These are phyloP conservation scores for Fusarium sp. DNA, from an alignment of 2,329 filamentous ascomycete genomes.

Conservation along the genomic window DNA sequence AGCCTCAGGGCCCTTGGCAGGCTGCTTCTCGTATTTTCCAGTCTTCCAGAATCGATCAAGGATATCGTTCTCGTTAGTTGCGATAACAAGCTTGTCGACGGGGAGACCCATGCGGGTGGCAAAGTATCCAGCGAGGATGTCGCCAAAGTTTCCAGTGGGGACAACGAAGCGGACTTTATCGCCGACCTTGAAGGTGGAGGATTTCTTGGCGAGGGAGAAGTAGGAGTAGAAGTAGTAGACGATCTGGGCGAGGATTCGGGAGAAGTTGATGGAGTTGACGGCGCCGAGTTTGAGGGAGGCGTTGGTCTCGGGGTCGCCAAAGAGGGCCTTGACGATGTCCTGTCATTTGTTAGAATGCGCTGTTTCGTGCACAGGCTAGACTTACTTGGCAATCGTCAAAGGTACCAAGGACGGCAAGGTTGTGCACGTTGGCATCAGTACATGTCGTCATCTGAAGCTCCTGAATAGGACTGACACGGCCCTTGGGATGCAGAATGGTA, in stretches of 20 bases:
- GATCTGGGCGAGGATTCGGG: constrained; percentile 94
- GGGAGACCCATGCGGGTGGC: constrained; percentile 91
- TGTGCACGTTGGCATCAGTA: constrained; percentile 91
- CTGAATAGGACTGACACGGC: constrained; percentile 90
- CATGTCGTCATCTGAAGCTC: constrained; percentile 98
- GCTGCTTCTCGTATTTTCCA: constrained; percentile 88
- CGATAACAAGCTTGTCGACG: constrained; percentile 87
- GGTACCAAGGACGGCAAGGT: constrained; percentile 87
- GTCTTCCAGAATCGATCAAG: constrained; percentile 95
- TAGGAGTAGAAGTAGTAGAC: constrained; percentile 98
- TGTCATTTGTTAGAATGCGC: constrained; percentile 1
- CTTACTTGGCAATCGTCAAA: constrained; percentile 93
- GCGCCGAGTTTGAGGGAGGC: constrained; percentile 85
- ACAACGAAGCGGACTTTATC: constrained; percentile 87
- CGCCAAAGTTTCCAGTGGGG: constrained; percentile 94
- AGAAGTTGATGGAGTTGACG: constrained; percentile 97
- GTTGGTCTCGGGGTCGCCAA: constrained; percentile 88
- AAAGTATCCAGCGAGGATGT: constrained; percentile 94
- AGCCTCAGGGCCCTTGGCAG: constrained; percentile 68
- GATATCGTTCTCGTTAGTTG: constrained; percentile 98
- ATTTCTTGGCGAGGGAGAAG: constrained; percentile 78
- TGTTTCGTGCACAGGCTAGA: not conserved
- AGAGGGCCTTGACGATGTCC: constrained; percentile 88
- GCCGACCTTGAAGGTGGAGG: constrained; percentile 70
- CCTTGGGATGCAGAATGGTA: constrained; percentile 93